These are phyloP conservation scores for Claviceps arundinis DNA, from an alignment of 2,329 filamentous ascomycete genomes.

Conservation along the genomic window DNA sequence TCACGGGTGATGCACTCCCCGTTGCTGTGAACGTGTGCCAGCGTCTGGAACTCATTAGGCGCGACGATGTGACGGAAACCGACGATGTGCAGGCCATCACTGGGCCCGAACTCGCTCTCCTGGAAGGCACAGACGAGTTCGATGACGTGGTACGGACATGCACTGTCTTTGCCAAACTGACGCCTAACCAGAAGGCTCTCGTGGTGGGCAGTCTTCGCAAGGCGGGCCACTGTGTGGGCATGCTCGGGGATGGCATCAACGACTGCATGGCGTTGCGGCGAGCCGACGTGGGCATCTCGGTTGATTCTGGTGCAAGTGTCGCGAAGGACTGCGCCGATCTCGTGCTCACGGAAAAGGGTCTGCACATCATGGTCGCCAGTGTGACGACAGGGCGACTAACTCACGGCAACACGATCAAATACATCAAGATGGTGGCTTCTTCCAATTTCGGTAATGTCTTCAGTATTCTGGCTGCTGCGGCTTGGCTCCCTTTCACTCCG, in stretches of 20 bases:
- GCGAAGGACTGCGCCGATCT: constrained; percentile 18
- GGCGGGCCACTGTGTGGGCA: constrained; percentile 15
- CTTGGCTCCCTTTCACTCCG: constrained; percentile 16
- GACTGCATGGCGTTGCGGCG: constrained; percentile 16
- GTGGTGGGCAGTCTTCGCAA: constrained; percentile 13
- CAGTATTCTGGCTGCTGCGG: constrained; percentile 15
- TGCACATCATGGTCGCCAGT: constrained; percentile 14
- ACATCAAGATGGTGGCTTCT: constrained; percentile 19
- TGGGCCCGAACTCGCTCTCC: constrained; percentile 11
- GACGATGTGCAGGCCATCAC: constrained; percentile 14
- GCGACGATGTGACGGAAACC: constrained; percentile 6
- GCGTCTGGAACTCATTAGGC: constrained; percentile 10
- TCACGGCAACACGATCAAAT: constrained; percentile 18
- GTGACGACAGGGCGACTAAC: constrained; percentile 14
- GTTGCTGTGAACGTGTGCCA: constrained; percentile 17
- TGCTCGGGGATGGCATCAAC: constrained; percentile 19
- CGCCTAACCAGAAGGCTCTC: constrained; percentile 14
- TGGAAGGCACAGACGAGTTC: constrained; percentile 10
- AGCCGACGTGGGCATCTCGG: constrained; percentile 18
- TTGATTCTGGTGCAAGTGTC: constrained; percentile 16
- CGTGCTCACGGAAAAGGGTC: constrained; percentile 17
- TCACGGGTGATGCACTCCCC: constrained; percentile 15
- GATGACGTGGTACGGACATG: constrained; percentile 12
- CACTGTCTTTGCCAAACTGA: constrained; percentile 17
- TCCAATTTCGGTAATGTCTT: constrained; percentile 20